Evolutionary conservation across 345 rosid species (phyloP), one percentile per base, ranked within the genome.

Genomic region (Eucalyptus shirleyi): DNA sequence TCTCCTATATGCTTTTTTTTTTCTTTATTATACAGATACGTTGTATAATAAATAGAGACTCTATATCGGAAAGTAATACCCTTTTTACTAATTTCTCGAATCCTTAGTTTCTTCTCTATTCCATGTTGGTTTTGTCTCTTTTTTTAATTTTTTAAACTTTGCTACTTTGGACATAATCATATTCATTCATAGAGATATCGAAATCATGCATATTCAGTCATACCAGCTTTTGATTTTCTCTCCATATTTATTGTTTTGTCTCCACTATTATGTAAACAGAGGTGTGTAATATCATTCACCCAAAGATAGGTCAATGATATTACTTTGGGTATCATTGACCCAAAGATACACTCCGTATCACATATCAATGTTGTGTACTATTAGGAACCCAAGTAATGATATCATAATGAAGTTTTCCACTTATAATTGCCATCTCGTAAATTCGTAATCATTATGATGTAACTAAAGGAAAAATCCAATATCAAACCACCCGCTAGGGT

Each of bases 61-160:
- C 1, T 53, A 0, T 21, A 53, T 53, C 0, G 11, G 0, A 8
- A 53, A 21, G 30, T 0, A 0, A 56, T 0, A 10, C 14, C 0
- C 10, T 24, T 10, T 24, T 56, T 56, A 24, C 30, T 24, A 2
- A 56, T 9, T 56, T 56, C 62, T 11, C 0, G 14, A 56, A 24
- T 56, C 62, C 6, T 56, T 24, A 0, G 30, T 56, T 56, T 24
- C 62, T 56, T 56, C 3, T 56, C 13, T 10, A 56, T 56, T 24
- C 28, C 62, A 0, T 24, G 62, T 10, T 56, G 30, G 6, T 56
- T 10, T 56, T 1, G 62, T 56, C 62, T 24, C 14, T 53, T 6
- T 26, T 0, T 24, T 56, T 24, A n/a, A 2, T 2, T 5, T 2
- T 5, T 6, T 28, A 12, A 30, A 62, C 69, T 62, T 28, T 62